Conservation (phyloP, 306 rosid genomes). For the Senna tora region DNA sequence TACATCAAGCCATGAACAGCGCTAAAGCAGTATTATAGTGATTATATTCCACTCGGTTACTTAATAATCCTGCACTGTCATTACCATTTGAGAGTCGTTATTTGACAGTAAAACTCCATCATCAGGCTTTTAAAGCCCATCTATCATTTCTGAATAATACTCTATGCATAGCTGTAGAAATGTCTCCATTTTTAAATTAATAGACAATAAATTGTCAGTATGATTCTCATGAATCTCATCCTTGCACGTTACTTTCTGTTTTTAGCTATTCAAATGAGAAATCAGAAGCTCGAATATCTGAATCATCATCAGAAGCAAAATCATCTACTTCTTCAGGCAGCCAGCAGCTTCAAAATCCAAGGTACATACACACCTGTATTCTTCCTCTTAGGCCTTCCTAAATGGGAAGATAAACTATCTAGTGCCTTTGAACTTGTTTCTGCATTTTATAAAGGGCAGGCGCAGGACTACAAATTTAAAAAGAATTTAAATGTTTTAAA, state of each 20-base stretch:
- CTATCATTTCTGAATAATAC: neutral
- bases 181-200: neutral
- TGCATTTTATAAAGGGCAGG: neutral
- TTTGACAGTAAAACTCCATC: slow-evolving; percentile 1
- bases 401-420: slow-evolving; percentile 28
- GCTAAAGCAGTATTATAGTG: neutral
- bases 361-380: slow-evolving; percentile 41
- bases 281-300: slow-evolving; percentile 58
- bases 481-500: too few relatives aligned
- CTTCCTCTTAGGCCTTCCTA: neutral
- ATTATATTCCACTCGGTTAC: slow-evolving; percentile 6
- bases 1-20: neutral
- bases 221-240: slow-evolving; percentile 25
- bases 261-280: slow-evolving; percentile 87
- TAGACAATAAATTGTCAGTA: slow-evolving; percentile 17
- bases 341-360: slow-evolving; percentile 37
- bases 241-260: slow-evolving; percentile 14
- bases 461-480: too few relatives aligned
- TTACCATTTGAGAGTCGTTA: slow-evolving; percentile 11
- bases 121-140: neutral
- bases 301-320: slow-evolving; percentile 46
- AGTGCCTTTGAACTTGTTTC: slow-evolving; percentile 1
- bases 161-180: slow-evolving; percentile 23
- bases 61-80: slow-evolving; percentile 4
- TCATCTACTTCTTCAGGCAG: slow-evolving; percentile 50